Base-by-base conservation (phyloP, 345 rosid genomes). In the Lepidium africanum region DNA sequence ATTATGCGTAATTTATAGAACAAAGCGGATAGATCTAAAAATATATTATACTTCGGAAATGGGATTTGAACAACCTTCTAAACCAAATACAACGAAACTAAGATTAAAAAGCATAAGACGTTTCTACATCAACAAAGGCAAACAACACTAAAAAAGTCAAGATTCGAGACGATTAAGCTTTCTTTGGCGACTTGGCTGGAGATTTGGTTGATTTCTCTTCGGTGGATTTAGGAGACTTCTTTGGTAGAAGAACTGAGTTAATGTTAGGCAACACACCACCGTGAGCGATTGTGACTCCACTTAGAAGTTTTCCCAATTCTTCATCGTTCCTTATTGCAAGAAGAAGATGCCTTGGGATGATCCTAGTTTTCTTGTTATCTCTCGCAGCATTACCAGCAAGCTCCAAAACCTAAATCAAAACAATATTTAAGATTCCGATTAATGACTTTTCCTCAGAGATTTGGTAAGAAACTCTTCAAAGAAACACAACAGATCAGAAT, bases 231-330 rank as follows among this genome's bases (percentile, higher is more conserved):
- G 80, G 85, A 1, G 79, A 25, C 72, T 85, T 87, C 77, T 86
- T 87, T 0, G 97, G 97, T n/a, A 90, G 70, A 3, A 90, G 84
- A 41, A 90, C 79, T 0, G 90, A 80, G 82, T 90, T 75, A 38
- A 85, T 89, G 82, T 86, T 89, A 1, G 96, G 96, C 23, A 89
- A 77, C 0, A 89, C 96, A 21, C 96, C 96, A 16, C 96, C 92
- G 5, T 88, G 87, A 13, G 96, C 92, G 5, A 89, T 89, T 0
- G 96, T 89, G 39, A 89, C 96, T 6, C 90, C 92, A 1, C 85
- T 76, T 0, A 89, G 80, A 60, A 89, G 84, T 50, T 86, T 86
- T 1, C 92, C 92, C 8, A 86, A 80, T 50, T 88, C 96, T 62
- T 88, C 96, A 13, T 88, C 96, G 8, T 88, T 88, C 81, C 92